phyloP scores from a whole-genome alignment of 2,329 filamentous ascomycete species.

The Akanthomyces muscarius region DNA sequence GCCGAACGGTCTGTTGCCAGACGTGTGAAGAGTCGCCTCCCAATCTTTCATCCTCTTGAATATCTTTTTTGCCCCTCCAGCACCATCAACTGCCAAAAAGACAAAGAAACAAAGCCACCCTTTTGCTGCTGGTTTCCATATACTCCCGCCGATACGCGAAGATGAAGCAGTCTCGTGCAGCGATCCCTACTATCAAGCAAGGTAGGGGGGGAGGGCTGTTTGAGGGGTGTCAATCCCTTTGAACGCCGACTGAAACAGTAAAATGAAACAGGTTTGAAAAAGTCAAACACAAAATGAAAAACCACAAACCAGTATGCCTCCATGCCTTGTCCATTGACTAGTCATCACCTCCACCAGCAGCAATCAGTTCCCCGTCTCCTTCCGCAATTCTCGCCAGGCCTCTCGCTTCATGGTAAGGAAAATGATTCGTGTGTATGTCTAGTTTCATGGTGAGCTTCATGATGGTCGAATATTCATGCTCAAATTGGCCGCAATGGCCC shows the following conservation, averaged over 20 bases:
- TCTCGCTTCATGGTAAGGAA: constrained; percentile 36
- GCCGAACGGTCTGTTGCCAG: constrained; percentile 33
- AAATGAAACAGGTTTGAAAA: background rate
- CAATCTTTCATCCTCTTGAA: constrained; percentile 18
- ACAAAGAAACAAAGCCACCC: background rate
- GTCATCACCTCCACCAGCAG: background rate
- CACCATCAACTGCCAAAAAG: background rate
- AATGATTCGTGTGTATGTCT: constrained; percentile 56
- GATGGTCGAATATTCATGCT: constrained; percentile 73
- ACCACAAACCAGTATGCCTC: background rate
- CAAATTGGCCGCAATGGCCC: constrained; percentile 61
- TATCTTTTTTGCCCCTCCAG: background rate
- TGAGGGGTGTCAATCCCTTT: background rate
- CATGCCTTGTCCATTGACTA: background rate
- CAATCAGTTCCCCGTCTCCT: constrained; percentile 44
- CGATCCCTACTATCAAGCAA: too few relatives aligned
- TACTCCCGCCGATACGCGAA: background rate
- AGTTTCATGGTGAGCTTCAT: constrained; percentile 84
- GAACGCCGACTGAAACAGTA: constrained; percentile 4
- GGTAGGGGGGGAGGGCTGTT: background rate
- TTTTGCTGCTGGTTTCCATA: background rate
- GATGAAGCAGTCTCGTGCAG: too few relatives aligned
- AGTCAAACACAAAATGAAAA: background rate
- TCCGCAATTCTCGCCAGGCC: constrained; percentile 54
- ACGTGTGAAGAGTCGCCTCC: constrained; percentile 26